Base-by-base conservation (phyloP, 441 rosid genomes). In the Populus hybrid region DNA sequence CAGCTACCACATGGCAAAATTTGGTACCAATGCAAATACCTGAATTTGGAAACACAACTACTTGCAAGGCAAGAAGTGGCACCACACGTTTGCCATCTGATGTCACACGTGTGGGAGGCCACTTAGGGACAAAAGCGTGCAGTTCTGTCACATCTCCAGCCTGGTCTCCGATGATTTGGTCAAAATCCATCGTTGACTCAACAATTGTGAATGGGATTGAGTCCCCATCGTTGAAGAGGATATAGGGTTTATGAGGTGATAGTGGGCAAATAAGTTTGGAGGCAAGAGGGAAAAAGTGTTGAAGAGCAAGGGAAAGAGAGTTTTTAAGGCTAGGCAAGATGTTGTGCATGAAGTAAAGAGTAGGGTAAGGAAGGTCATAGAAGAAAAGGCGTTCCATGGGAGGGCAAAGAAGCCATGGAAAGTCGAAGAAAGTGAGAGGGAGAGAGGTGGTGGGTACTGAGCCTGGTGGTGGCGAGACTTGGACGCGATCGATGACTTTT, bases 21-120 rank as follows among this genome's bases (percentile, higher is more conserved):
- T 72, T 42, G 26, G 79, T 71, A 1, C 91, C 93, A 23, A 90
- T 73, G 50, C 90, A 82, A 40, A 92, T n/a, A 14, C 94, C 92
- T 2, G 69, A 29, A 10, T 74, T 77, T 9, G 94, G 92, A 78
- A 89, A 88, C 10, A 87, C 16, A 0, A 91, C 88, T 28, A 88
- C 77, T 72, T 90, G 91, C 2, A 92, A 10, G 9, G 85, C 87
- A 68, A 88, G 68, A 4, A 82, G 12, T 3, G 88, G 81, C 7
- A 36, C 10, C 21, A 31, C 29, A 9, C 7, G 24, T 7, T 70
- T 35, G 31, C 76, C 74, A 11, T 77, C 67, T 1, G 50, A 16
- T 1, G 24, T 50, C 14, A 24, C 14, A 0, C 2, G 35, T 0
- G 72, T 8, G 16, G 77, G 76, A 3, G 77, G 77, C 36, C 82